Percentiles rank a stretch among this genome's conserved stretches.
Evolutionary conservation across 2,329 filamentous ascomycete species (phyloP).

Genomic region (Apiospora rasikravindrae): DNA sequence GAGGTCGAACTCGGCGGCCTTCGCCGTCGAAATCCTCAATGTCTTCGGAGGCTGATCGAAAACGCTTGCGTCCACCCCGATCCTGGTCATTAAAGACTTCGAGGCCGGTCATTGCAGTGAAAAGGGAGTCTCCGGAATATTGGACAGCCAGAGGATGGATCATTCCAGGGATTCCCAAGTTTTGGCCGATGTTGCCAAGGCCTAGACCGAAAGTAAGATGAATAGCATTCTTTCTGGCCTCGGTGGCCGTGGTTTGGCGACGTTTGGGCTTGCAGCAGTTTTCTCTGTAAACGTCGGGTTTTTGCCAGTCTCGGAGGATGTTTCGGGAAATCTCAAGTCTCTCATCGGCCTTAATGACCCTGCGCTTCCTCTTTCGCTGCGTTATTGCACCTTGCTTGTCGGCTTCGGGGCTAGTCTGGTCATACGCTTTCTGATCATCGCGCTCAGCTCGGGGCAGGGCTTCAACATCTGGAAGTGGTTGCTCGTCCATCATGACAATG

Average conservation of each 20-base stretch:
- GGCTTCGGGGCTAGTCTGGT: constrained; percentile 1
- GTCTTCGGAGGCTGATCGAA: constrained; percentile 51
- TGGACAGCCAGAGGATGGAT: constrained; percentile 51
- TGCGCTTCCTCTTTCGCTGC: constrained; percentile 32
- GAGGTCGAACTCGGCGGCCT: constrained; percentile 45
- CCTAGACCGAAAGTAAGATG: constrained; percentile 47
- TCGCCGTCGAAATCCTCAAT: constrained; percentile 45
- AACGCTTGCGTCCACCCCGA: constrained; percentile 34
- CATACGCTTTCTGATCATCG: constrained; percentile 24
- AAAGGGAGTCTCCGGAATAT: constrained; percentile 52
- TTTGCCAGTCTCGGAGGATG: constrained; percentile 47
- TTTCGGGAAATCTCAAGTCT: constrained; percentile 42
- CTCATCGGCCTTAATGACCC: constrained; percentile 34
- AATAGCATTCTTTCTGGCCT: constrained; percentile 50
- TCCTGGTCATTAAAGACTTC: constrained; percentile 30
- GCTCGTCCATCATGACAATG: constrained; percentile 44
- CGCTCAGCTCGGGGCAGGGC: constrained; percentile 36
- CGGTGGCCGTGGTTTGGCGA: constrained; percentile 35
- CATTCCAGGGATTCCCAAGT: constrained; percentile 36
- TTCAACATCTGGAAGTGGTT: constrained; percentile 44
- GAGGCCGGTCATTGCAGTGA: constrained; percentile 44
- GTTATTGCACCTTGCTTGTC: constrained; percentile 18
- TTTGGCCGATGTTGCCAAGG: constrained; percentile 43
- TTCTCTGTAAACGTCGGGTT: constrained; percentile 43
- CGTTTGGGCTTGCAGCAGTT: constrained; percentile 51